Evolutionary conservation across 306 rosid genomes (phyloP), one percentile per base, ranked within the genome.

Genomic region (Oemleria cerasiformis): DNA sequence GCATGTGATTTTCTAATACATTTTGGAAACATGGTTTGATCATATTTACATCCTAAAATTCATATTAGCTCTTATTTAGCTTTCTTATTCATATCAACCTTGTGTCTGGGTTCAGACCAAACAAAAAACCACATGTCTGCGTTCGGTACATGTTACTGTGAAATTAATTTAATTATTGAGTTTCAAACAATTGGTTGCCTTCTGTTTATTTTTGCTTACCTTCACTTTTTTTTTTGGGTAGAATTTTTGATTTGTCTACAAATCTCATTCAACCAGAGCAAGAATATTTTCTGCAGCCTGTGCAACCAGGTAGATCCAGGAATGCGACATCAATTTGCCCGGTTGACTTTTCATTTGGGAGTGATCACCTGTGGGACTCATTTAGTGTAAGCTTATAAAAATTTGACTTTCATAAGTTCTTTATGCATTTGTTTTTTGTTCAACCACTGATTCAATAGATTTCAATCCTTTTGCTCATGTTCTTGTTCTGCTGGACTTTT

Each of bases 281-380:
- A 79, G 99, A 90, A 73, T 94, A 89, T 75, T 94, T 86, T 82
- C 85, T 94, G 67, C 99, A 94, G 84, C 92, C 99, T 49, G 75
- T 82, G 39, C 88, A 83, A 81, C 86, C 86, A 50, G 96, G 96
- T 73, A 83, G 85, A 82, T 88, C 87, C 44, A 88, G 85, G 80
- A 89, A 66, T 82, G 96, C 97, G 71, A 81, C 99, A 65, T 91
- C 97, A 70, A 79, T 91, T 79, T 89, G 96, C 77, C 95, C 97
- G 0, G 96, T 85, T 72, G 96, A 87, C 78, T 94, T 94, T 85
- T 91, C 95, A 68, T 94, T 91, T 86, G 99, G 99, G 49, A 91
- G 88, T 21, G 95, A 86, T 65, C 99, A 94, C 85, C 83, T 94
- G 80, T 94, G 99, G 99, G 99, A 94, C 81, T 82, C 80, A 68